Conservation (phyloP, 1,284 basidiomycete species). For the Mycena sp. region DNA sequence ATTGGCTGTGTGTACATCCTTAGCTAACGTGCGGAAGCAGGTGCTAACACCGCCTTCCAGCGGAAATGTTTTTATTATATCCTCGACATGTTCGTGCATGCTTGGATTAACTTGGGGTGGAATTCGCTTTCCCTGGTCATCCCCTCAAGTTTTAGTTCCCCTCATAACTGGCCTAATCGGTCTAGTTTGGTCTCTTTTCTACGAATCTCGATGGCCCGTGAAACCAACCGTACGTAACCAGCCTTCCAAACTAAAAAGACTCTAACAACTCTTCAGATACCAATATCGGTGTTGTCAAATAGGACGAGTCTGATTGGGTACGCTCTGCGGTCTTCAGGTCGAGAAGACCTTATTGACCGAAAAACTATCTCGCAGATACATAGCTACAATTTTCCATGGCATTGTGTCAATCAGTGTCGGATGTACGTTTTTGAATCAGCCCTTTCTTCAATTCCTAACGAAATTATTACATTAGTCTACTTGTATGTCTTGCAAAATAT, state of each 20-base stretch:
- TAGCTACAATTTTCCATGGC: slow-evolving; percentile 31
- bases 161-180: slow-evolving; percentile 49
- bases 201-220: slow-evolving; percentile 32
- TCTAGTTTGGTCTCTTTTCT: slow-evolving; percentile 42
- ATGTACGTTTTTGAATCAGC: slow-evolving; percentile 26
- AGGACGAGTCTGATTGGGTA: slow-evolving; percentile 33
- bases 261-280: slow-evolving; percentile 16
- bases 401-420: slow-evolving; percentile 25
- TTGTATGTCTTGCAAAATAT: neutral
- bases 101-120: slow-evolving; percentile 53
- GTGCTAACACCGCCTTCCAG: slow-evolving; percentile 35
- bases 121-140: slow-evolving; percentile 48
- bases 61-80: slow-evolving; percentile 49
- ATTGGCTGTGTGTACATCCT: slow-evolving; percentile 46
- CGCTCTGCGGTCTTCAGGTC: neutral
- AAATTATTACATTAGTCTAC: neutral
- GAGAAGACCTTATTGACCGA: neutral
- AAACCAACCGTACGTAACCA: slow-evolving; percentile 36
- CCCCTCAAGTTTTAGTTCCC: slow-evolving; percentile 49
- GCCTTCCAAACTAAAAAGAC: neutral
- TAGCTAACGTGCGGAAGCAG: too few relatives aligned
- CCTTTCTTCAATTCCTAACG: neutral
- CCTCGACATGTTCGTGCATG: slow-evolving; percentile 39
- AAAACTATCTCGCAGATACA: slow-evolving; percentile 3
- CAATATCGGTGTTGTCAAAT: slow-evolving; percentile 33